A percentile compares a stretch with the other conserved stretches of the same genome.
Evolutionary conservation across 148 eudicot genomes (phyloP).

Genomic region (Cornus controversa): DNA sequence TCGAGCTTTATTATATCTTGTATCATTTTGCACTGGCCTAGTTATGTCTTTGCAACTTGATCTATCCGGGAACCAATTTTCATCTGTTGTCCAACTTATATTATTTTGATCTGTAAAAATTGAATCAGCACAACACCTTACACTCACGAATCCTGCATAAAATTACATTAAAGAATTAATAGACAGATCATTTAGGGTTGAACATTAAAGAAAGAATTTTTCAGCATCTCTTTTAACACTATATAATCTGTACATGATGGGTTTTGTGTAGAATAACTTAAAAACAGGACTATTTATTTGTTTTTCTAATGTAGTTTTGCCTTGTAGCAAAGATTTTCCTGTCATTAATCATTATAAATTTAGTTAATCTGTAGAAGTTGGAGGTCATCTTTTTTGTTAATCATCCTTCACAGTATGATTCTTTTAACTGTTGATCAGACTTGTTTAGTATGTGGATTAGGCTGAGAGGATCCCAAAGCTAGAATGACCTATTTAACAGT

Average conservation of each 20-base stretch:
- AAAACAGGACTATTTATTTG: not conserved
- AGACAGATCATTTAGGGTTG: not conserved
- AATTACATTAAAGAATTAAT: not conserved
- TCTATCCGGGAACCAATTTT: constrained; percentile 29
- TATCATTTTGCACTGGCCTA: not conserved
- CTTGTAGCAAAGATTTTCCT: not conserved
- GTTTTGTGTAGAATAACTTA: not conserved
- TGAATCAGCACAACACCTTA: constrained; percentile 29
- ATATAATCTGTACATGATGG: not conserved
- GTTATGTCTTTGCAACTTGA: constrained; percentile 25
- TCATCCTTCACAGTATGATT: not conserved
- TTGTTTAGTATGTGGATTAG: not conserved
- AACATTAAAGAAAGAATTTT: too few species aligned
- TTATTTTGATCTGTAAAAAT: constrained; percentile 20
- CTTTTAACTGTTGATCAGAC: not conserved
- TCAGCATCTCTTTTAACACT: not conserved
- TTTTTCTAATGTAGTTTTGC: not conserved
- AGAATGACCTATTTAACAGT: not conserved
- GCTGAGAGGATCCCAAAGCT: not conserved
- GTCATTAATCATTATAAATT: not conserved
- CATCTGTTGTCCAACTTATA: constrained; percentile 32
- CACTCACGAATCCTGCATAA: constrained; percentile 33
- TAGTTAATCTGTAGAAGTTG: not conserved
- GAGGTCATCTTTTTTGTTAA: not conserved
- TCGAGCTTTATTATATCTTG: constrained; percentile 20